A percentile compares a stretch with the other conserved stretches of the same genome.
Evolutionary conservation across 2,329 filamentous ascomycete species (phyloP).

Genomic region (Juglanconis oblonga): DNA sequence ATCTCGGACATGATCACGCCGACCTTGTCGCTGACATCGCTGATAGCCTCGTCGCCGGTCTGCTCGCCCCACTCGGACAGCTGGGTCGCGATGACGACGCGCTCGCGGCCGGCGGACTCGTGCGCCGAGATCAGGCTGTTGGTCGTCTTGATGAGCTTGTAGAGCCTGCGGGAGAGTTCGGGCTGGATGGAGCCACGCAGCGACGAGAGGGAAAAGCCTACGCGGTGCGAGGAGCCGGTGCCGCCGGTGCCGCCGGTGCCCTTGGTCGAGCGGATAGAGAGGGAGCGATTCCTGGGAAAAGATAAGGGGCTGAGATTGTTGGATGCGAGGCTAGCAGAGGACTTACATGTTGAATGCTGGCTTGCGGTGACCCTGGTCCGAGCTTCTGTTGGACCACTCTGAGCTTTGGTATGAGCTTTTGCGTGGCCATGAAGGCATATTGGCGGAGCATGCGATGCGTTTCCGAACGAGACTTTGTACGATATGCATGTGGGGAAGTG

Average conservation of each 20-base stretch:
- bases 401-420: conserved; percentile 18
- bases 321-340: background rate
- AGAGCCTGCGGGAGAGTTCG: conserved; percentile 84
- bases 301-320: background rate
- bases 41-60: conserved; percentile 81
- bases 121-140: conserved; percentile 84
- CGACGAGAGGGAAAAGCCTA: conserved; percentile 81
- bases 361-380: conserved; percentile 1
- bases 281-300: conserved; percentile 62
- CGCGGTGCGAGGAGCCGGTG: conserved; percentile 41
- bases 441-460: background rate
- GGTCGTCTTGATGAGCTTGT: conserved; percentile 90
- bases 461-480: background rate
- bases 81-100: conserved; percentile 79
- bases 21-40: conserved; percentile 91
- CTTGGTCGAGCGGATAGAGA: conserved; percentile 70
- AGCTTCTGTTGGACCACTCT: conserved; percentile 16
- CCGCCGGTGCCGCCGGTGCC: conserved; percentile 37
- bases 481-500: background rate
- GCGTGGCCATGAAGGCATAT: conserved; percentile 15
- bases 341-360: conserved; percentile 14
- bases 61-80: conserved; percentile 96
- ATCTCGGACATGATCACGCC: conserved; percentile 90
- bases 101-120: conserved; percentile 81
- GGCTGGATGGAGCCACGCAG: conserved; percentile 82